Evolutionary conservation across 148 eudicot species (phyloP).

Genomic region (Polygonum aviculare): DNA sequence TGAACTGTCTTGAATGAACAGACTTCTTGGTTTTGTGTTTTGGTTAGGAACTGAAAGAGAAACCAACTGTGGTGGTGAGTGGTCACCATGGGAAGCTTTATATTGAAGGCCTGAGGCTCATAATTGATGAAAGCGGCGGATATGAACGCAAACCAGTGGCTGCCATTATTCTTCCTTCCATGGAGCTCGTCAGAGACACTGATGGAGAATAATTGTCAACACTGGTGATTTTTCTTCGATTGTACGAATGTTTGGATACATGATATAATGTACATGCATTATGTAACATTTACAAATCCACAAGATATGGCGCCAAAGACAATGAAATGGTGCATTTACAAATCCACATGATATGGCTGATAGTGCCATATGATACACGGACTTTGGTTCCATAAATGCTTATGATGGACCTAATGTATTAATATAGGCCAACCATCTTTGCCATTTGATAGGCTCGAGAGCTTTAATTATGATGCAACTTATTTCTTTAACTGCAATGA

Average conservation of each 20-base stretch:
- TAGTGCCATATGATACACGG: too few species aligned
- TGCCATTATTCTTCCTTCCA: slow-evolving; percentile 70
- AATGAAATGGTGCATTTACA: too few species aligned
- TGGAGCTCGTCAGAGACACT: slow-evolving; percentile 61
- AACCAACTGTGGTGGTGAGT: slow-evolving; percentile 57
- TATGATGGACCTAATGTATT: too few species aligned
- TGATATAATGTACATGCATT: too few species aligned
- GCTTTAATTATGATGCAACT: too few species aligned
- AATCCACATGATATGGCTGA: too few species aligned
- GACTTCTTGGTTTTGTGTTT: neutral
- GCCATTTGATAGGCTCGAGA: too few species aligned
- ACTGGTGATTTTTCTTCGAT: neutral
- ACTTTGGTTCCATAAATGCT: too few species aligned
- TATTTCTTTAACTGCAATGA: too few species aligned
- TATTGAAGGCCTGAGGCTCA: slow-evolving; percentile 61
- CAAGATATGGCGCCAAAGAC: too few species aligned
- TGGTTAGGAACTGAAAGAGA: slow-evolving; percentile 45
- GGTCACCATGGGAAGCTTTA: slow-evolving; percentile 95
- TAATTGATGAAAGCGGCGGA: slow-evolving; percentile 88
- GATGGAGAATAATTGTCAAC: slow-evolving; percentile 15
- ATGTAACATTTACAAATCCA: too few species aligned
- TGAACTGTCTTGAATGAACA: neutral
- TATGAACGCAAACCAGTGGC: slow-evolving; percentile 54
- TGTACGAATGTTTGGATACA: neutral
- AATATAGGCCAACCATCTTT: too few species aligned